These are phyloP conservation scores for Nothopassalora personata DNA, from an alignment of 2,329 filamentous ascomycete species.

Conservation along the genomic window DNA sequence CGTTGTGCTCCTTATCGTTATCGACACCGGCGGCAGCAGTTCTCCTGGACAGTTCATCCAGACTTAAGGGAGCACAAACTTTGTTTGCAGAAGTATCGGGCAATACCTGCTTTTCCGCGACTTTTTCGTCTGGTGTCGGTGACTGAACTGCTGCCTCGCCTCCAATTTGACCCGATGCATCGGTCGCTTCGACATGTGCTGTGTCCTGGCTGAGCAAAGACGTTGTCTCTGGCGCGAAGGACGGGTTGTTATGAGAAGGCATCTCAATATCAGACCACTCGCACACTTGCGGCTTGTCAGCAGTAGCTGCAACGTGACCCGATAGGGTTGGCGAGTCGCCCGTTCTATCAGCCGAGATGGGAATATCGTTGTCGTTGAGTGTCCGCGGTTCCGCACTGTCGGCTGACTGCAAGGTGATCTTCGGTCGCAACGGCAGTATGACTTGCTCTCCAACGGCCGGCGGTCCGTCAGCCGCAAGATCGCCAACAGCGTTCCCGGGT, in stretches of 20 bases:
- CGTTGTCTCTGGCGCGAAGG: neutral
- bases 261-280: neutral
- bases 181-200: neutral
- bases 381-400: constrained; percentile 6
- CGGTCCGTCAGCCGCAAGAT: neutral
- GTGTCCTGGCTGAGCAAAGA: neutral
- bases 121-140: neutral
- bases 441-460: constrained; percentile 4
- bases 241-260: neutral
- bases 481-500: constrained; percentile 10
- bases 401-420: constrained; percentile 10
- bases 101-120: neutral
- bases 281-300: neutral
- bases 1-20: neutral
- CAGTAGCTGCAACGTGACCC: neutral
- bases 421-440: constrained; percentile 15
- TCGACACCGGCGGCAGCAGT: neutral
- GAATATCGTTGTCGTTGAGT: neutral
- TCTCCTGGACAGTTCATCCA: neutral
- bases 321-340: neutral
- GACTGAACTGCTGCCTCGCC: neutral
- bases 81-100: neutral
- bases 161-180: neutral
- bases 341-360: neutral
- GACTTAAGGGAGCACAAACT: neutral